Evolutionary conservation across 352 stramenopile species (phyloP).

Genomic region (Phytopythium mirpurense): DNA sequence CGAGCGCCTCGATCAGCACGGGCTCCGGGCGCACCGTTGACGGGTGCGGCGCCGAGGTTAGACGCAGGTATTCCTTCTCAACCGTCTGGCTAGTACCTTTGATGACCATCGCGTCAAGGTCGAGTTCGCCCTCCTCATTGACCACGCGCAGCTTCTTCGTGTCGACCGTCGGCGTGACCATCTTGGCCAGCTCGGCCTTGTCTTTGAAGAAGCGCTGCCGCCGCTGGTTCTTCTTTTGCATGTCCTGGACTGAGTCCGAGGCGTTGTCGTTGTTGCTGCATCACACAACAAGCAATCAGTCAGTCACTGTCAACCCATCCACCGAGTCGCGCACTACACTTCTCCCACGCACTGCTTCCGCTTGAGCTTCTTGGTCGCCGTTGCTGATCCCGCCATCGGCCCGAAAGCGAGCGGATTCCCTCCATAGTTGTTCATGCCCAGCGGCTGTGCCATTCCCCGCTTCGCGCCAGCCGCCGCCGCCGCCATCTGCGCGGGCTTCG

Average conservation of each 20-base stretch:
- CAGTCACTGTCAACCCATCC: background rate
- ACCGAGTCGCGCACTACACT: background rate
- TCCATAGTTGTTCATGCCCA: constrained; percentile 1
- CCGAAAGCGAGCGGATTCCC: constrained; percentile 7
- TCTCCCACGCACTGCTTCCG: constrained; percentile 49
- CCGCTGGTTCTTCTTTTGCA: constrained; percentile 70
- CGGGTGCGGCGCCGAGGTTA: constrained; percentile 94
- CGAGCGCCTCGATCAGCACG: constrained; percentile 88
- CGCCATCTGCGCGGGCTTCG: constrained; percentile 14
- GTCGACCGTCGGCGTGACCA: constrained; percentile 64
- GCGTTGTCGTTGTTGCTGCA: constrained; percentile 11
- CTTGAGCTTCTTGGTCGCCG: constrained; percentile 51
- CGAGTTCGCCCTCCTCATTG: constrained; percentile 71
- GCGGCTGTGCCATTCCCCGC: constrained; percentile 1
- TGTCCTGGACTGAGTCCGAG: constrained; percentile 31
- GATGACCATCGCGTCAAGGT: constrained; percentile 87
- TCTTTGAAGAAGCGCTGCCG: constrained; percentile 74
- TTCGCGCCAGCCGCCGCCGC: constrained; percentile 6
- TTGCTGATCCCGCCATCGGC: constrained; percentile 12
- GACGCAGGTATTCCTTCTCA: constrained; percentile 98
- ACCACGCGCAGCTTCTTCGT: constrained; percentile 70
- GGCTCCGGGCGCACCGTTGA: constrained; percentile 93
- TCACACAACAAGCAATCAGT: background rate
- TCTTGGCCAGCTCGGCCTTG: constrained; percentile 51
- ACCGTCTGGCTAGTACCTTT: constrained; percentile 93